Conservation (phyloP, 1,284 basidiomycete genomes). For the Pulveroboletus sp. region DNA sequence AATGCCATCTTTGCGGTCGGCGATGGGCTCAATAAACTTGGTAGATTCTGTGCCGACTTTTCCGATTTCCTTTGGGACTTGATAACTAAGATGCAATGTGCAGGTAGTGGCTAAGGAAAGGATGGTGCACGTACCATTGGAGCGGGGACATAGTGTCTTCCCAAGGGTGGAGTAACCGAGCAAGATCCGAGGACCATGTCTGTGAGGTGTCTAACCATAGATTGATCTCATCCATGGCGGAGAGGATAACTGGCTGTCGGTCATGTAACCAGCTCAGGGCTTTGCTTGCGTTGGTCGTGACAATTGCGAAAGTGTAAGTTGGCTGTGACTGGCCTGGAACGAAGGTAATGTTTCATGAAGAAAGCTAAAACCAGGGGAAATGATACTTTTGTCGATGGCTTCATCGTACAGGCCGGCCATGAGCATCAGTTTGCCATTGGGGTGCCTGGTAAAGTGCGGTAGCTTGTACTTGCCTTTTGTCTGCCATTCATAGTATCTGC, state of each 20-base stretch:
- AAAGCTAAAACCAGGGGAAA: background rate
- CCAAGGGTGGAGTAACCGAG: slow-evolving; percentile 69
- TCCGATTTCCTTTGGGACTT: slow-evolving; percentile 88
- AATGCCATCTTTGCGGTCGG: slow-evolving; percentile 84
- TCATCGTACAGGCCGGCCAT: slow-evolving; percentile 89
- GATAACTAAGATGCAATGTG: slow-evolving; percentile 59
- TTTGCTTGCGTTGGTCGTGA: slow-evolving; percentile 78
- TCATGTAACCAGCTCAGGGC: slow-evolving; percentile 84
- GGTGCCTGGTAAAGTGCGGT: slow-evolving; percentile 79
- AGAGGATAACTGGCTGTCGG: slow-evolving; percentile 88
- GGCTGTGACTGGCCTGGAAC: slow-evolving; percentile 54
- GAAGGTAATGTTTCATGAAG: background rate
- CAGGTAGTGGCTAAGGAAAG: background rate
- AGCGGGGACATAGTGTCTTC: slow-evolving; percentile 54
- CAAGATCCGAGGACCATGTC: slow-evolving; percentile 62
- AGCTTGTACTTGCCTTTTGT: slow-evolving; percentile 77
- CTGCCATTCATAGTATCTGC: slow-evolving; percentile 90
- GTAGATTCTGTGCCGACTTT: slow-evolving; percentile 85
- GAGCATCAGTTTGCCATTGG: slow-evolving; percentile 71
- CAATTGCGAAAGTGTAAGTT: slow-evolving; percentile 84
- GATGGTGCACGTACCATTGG: slow-evolving; percentile 57
- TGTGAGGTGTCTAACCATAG: slow-evolving; percentile 80
- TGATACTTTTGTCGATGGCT: slow-evolving; percentile 60
- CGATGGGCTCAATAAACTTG: slow-evolving; percentile 80
- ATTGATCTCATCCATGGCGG: slow-evolving; percentile 57